A percentile compares a stretch with the other conserved stretches of the same genome.
These are phyloP conservation scores for Ceratocystis cacaofunesta DNA, from an alignment of 2,329 filamentous ascomycete species.

Conservation along the genomic window DNA sequence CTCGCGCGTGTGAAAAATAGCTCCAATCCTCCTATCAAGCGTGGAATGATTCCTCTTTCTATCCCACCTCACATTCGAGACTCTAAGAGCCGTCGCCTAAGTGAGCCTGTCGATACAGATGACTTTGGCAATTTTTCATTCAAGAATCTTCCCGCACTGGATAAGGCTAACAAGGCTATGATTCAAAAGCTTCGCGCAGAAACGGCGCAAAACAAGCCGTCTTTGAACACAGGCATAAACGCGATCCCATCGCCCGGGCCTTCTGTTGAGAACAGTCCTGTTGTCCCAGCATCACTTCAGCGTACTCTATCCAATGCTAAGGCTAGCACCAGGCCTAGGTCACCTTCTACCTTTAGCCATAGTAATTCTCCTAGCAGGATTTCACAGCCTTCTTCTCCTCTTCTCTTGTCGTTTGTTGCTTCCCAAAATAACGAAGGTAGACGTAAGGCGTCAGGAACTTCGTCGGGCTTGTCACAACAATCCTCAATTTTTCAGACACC, in stretches of 20 bases:
- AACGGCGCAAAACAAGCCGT: constrained; percentile 54
- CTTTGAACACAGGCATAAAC: constrained; percentile 30
- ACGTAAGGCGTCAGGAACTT: constrained; percentile 82
- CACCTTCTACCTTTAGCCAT: constrained; percentile 67
- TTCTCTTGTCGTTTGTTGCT: constrained; percentile 93
- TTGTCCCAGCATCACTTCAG: constrained; percentile 66
- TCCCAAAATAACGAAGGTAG: constrained; percentile 62
- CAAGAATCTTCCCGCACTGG: constrained; percentile 90
- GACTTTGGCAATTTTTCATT: constrained; percentile 95
- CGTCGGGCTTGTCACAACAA: constrained; percentile 69
- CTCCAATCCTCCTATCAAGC: constrained; percentile 49
- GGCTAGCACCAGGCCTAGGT: constrained; percentile 61
- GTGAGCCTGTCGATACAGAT: constrained; percentile 75
- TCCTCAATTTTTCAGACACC: constrained; percentile 30
- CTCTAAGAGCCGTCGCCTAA: constrained; percentile 69
- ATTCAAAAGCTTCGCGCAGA: constrained; percentile 92
- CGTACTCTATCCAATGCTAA: constrained; percentile 73
- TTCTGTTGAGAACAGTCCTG: constrained; percentile 69
- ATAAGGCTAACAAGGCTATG: constrained; percentile 97
- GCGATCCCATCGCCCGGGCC: constrained; percentile 41
- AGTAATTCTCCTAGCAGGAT: constrained; percentile 41
- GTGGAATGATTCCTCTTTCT: constrained; percentile 84
- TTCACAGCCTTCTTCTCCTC: constrained; percentile 60
- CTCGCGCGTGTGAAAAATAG: constrained; percentile 69
- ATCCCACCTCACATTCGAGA: constrained; percentile 95